Conservation (phyloP, 371 early-diverging fungal genomes). For the Zychaea mexicana region DNA sequence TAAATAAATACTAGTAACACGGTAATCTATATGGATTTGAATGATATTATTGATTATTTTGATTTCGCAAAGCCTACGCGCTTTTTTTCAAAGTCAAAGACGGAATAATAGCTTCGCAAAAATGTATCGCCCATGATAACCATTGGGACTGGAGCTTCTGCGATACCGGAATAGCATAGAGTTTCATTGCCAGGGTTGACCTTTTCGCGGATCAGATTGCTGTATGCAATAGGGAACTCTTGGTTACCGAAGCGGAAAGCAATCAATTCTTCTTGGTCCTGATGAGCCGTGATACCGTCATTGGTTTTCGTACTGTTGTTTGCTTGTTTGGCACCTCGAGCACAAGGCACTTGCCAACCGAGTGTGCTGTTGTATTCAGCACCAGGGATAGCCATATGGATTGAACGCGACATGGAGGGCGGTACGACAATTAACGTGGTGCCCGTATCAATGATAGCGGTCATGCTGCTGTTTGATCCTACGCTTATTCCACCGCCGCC, state of each 20-base stretch:
- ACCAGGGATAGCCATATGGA: constrained; percentile 51
- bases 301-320: background rate
- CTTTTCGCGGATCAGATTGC: constrained; percentile 30
- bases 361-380: constrained; percentile 31
- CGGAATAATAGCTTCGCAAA: constrained; percentile 37
- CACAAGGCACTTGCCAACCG: constrained; percentile 56
- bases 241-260: constrained; percentile 23
- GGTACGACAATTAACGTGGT: constrained; percentile 41
- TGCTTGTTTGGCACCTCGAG: background rate
- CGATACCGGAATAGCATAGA: constrained; percentile 19
- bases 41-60: constrained; percentile 6
- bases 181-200: background rate
- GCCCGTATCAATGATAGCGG: constrained; percentile 57
- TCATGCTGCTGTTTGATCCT: constrained; percentile 16
- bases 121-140: constrained; percentile 42
- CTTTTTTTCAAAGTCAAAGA: constrained; percentile 36
- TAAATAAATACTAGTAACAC: too few species aligned
- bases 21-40: too few species aligned
- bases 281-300: too few species aligned
- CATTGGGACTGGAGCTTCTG: constrained; percentile 12
- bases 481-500: constrained; percentile 4
- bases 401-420: constrained; percentile 28
- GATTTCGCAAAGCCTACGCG: constrained; percentile 34
- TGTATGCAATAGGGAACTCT: constrained; percentile 23
- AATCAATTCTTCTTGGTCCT: constrained; percentile 8